These are phyloP conservation scores for Glycyrrhiza uralensis DNA, from an alignment of 306 rosid genomes.

Conservation along the genomic window DNA sequence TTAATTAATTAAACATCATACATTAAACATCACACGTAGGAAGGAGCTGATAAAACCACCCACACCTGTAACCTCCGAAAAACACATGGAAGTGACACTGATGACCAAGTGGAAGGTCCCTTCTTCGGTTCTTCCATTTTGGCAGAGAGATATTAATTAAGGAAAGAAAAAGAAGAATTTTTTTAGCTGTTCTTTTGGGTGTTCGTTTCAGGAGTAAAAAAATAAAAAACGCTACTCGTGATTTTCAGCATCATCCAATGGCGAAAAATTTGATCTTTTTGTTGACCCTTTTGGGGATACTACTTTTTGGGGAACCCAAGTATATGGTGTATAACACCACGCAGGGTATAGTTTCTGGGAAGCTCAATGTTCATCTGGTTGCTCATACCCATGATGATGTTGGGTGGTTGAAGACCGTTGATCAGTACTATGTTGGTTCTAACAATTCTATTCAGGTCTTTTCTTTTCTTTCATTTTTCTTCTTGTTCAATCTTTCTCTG, in stretches of 20 bases:
- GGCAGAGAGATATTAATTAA: not conserved
- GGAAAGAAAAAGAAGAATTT: not conserved
- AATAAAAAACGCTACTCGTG: slow-evolving; percentile 9
- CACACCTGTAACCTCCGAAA: not conserved
- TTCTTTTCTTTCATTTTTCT: no score
- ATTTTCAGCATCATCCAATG: slow-evolving; percentile 26
- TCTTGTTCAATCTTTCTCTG: not conserved
- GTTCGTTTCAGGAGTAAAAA: slow-evolving; percentile 6
- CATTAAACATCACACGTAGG: not conserved
- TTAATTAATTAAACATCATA: not conserved
- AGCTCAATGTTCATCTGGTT: slow-evolving; percentile 77
- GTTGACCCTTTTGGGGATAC: slow-evolving; percentile 37
- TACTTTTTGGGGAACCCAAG: slow-evolving; percentile 33
- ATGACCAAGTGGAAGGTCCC: slow-evolving; percentile 1
- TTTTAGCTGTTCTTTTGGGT: not conserved
- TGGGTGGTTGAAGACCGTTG: slow-evolving; percentile 86
- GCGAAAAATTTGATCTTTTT: slow-evolving; percentile 25
- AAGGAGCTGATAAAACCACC: slow-evolving; percentile 1
- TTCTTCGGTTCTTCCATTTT: not conserved
- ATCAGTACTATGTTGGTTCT: slow-evolving; percentile 91
- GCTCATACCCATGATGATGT: slow-evolving; percentile 82
- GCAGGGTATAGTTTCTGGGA: slow-evolving; percentile 51
- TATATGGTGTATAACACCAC: slow-evolving; percentile 59
- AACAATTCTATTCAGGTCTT: slow-evolving; percentile 72
- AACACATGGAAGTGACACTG: slow-evolving; percentile 19